Evolutionary conservation across 345 rosid species (phyloP).

Genomic region (Jatropha curcas): DNA sequence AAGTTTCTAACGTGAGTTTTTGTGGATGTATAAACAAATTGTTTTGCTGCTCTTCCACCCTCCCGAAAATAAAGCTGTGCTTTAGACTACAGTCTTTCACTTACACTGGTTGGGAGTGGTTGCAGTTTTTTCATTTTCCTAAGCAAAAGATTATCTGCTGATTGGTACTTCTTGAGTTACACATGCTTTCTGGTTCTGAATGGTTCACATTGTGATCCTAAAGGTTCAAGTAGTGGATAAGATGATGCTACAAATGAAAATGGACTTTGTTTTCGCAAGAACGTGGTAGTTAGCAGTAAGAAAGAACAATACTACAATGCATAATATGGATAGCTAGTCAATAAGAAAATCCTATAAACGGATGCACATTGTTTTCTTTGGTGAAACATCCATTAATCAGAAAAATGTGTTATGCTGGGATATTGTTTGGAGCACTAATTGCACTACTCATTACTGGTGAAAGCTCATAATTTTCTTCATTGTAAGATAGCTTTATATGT

Average conservation of each 20-base stretch:
- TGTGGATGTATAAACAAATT: constrained; percentile 10
- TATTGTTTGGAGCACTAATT: not conserved
- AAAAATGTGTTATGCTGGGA: no score
- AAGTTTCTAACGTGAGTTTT: constrained; percentile 35
- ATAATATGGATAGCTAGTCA: not conserved
- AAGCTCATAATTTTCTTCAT: not conserved
- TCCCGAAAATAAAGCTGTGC: not conserved
- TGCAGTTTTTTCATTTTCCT: not conserved
- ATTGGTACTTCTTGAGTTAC: not conserved
- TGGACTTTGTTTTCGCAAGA: not conserved
- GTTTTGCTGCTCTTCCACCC: not conserved
- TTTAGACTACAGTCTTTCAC: not conserved
- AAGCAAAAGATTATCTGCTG: constrained; percentile 1
- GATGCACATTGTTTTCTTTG: not conserved
- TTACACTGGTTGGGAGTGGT: not conserved
- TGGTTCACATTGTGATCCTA: not conserved
- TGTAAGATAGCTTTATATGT: not conserved
- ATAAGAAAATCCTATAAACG: not conserved
- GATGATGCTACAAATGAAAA: not conserved
- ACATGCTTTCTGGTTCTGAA: not conserved
- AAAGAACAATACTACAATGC: no score
- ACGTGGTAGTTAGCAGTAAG: not conserved
- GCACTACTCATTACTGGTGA: not conserved
- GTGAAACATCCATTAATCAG: not conserved
- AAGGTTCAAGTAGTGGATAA: not conserved